Evolutionary conservation across 106 monocot species (phyloP).

Genomic region (Dendrobium chrysotoxum): DNA sequence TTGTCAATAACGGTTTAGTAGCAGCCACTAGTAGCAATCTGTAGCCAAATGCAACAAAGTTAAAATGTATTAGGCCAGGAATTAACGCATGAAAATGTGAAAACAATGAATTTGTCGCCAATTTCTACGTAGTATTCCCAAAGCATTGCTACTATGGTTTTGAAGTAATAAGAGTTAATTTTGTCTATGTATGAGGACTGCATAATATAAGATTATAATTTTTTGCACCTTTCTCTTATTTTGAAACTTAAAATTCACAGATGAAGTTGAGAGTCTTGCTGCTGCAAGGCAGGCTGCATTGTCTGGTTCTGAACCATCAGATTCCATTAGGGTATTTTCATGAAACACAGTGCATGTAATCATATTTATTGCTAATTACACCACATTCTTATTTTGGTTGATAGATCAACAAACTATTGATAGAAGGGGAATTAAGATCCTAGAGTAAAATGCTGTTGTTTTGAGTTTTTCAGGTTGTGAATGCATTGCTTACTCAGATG

Average conservation of each 20-base stretch:
- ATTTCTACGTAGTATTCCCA: neutral
- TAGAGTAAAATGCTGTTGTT: neutral
- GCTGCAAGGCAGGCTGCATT: conserved; percentile 93
- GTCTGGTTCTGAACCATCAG: conserved; percentile 97
- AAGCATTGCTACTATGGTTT: neutral
- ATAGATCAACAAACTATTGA: neutral
- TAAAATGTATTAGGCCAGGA: neutral
- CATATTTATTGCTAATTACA: neutral
- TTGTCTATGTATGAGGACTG: neutral
- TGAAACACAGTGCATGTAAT: neutral
- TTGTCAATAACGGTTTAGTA: neutral
- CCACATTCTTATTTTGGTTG: neutral
- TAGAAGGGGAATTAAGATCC: neutral
- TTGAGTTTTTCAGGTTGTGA: conserved; percentile 52
- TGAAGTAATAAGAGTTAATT: neutral
- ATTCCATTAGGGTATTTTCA: conserved; percentile 77
- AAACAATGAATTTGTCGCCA: neutral
- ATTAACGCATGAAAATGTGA: neutral
- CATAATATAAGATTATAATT: neutral
- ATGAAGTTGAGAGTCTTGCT: conserved; percentile 99
- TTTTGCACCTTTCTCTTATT: neutral
- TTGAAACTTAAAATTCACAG: conserved; percentile 26
- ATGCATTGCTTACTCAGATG: conserved; percentile 92
- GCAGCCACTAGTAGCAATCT: neutral
- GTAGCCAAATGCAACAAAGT: neutral